Percentiles rank a stretch among this genome's conserved stretches.
These are phyloP conservation scores for Zygoascus bituminiphila DNA, from an alignment of 805 yeast genomes.

Conservation along the genomic window DNA sequence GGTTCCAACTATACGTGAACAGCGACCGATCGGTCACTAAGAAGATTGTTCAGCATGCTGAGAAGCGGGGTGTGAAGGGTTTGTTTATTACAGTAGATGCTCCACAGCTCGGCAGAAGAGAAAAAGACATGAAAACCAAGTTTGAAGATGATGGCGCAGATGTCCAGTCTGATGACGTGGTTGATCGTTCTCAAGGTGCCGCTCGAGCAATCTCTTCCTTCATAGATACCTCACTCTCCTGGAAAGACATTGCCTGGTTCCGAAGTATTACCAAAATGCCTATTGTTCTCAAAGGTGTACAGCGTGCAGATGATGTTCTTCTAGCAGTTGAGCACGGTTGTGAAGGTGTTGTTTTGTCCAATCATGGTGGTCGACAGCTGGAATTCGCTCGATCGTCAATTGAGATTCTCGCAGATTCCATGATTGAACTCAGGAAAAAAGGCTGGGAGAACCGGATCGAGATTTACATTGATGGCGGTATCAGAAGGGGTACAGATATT, in stretches of 20 bases:
- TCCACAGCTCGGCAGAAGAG: constrained; percentile 84
- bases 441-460: constrained; percentile 41
- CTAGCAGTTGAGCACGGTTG: constrained; percentile 59
- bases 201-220: constrained; percentile 81
- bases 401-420: constrained; percentile 53
- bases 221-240: constrained; percentile 59
- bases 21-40: constrained; percentile 60
- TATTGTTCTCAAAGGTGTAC: constrained; percentile 74
- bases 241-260: constrained; percentile 59
- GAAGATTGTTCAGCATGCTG: constrained; percentile 61
- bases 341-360: constrained; percentile 74
- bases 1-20: constrained; percentile 85
- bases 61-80: constrained; percentile 66
- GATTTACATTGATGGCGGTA: constrained; percentile 68
- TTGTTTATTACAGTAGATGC: constrained; percentile 89
- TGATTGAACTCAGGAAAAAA: constrained; percentile 48
- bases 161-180: constrained; percentile 34
- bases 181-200: constrained; percentile 74
- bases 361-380: constrained; percentile 86
- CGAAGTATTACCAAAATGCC: constrained; percentile 53
- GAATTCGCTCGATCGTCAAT: constrained; percentile 77
- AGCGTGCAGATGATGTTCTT: constrained; percentile 69
- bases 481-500: constrained; percentile 70
- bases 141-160: constrained; percentile 45
- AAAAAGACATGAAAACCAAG: constrained; percentile 72